Evolutionary conservation across 2,329 filamentous ascomycete genomes (phyloP), one percentile per base, ranked within the genome.

Genomic region (Colletotrichum liaoningense): DNA sequence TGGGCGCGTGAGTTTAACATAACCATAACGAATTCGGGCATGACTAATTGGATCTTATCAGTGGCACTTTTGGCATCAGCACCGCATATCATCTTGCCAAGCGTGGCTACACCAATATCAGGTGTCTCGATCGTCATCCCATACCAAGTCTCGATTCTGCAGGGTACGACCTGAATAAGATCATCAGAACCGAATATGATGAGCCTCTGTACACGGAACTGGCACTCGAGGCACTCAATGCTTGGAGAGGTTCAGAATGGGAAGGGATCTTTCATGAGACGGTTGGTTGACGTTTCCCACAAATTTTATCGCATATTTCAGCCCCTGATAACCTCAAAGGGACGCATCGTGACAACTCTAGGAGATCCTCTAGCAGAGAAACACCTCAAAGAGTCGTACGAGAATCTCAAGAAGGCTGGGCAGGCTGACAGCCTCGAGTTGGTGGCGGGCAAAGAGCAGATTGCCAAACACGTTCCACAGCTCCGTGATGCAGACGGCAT

Each of bases 101-200:
- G 16, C 76, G 76, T 19, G 76, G 76, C 11, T 77, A 76, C 57
- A 75, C 56, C 5, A 72, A 74, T 28, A 46, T 76, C n/a, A 72
- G 30, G 22, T 71, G 70, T 38, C 67, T 75, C 33, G 74, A 76
- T n/a, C 68, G 72, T 12, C 63, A 74, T 38, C 54, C 67, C 3
- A 14, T 68, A 16, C 74, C 74, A 5, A 72, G 71, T 30, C 67
- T 60, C 3, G 75, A 74, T 33, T 76, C 74, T 14, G 75, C 75
- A 7, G 75, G 69, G 4, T 74, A 76, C 19, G 70, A 73, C 35
- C n/a, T 73, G 67, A 73, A 73, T 35, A 73, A 73, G 14, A 73
- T 73, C 7, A 70, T 73, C 19, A 59, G 70, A 62, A 73, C 70
- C 0, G 70, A 73, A 24, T 73, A 73, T 33, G 70, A 73, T 12